Percentiles rank a stretch among this genome's conserved stretches.
These are phyloP conservation scores for Cytospora leucostoma DNA, from an alignment of 2,329 filamentous ascomycete species.

Conservation along the genomic window DNA sequence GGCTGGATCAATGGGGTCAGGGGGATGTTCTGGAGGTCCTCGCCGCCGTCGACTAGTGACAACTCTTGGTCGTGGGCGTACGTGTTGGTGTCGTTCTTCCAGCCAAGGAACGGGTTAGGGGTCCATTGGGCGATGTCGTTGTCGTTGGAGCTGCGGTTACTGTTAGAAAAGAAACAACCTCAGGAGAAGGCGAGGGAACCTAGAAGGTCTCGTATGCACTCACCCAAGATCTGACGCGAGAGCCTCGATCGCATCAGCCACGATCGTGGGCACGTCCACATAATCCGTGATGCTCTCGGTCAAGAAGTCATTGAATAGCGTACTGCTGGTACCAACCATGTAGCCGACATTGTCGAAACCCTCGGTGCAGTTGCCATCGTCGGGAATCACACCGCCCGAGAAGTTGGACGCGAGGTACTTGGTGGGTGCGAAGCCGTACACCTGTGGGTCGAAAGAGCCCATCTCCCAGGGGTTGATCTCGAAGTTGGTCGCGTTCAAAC, in stretches of 20 bases:
- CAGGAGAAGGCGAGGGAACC: too few relatives aligned
- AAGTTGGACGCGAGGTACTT: conserved; percentile 63
- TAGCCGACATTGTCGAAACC: conserved; percentile 84
- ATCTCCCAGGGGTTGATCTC: conserved; percentile 69
- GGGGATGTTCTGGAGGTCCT: conserved; percentile 53
- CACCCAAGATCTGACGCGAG: conserved; percentile 56
- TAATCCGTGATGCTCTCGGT: conserved; percentile 58
- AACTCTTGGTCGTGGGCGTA: conserved; percentile 42
- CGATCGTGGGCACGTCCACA: conserved; percentile 46
- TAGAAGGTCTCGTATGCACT: neutral
- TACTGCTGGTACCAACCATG: conserved; percentile 82
- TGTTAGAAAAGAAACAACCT: neutral
- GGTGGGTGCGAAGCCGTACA: conserved; percentile 61
- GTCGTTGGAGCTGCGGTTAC: conserved; percentile 41
- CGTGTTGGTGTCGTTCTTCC: conserved; percentile 46
- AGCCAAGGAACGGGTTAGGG: conserved; percentile 62
- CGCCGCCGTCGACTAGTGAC: conserved; percentile 52
- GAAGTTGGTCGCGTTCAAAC: conserved; percentile 61
- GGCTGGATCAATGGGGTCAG: conserved; percentile 54
- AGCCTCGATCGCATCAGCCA: conserved; percentile 52
- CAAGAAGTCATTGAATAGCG: conserved; percentile 80
- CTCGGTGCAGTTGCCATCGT: conserved; percentile 63
- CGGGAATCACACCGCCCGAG: conserved; percentile 54
- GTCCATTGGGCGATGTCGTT: conserved; percentile 55
- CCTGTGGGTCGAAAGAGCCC: conserved; percentile 62